A percentile compares a stretch with the other conserved stretches of the same genome.
These are phyloP conservation scores for Talaromyces sp. DNA, from an alignment of 2,329 filamentous ascomycete genomes.

Conservation along the genomic window DNA sequence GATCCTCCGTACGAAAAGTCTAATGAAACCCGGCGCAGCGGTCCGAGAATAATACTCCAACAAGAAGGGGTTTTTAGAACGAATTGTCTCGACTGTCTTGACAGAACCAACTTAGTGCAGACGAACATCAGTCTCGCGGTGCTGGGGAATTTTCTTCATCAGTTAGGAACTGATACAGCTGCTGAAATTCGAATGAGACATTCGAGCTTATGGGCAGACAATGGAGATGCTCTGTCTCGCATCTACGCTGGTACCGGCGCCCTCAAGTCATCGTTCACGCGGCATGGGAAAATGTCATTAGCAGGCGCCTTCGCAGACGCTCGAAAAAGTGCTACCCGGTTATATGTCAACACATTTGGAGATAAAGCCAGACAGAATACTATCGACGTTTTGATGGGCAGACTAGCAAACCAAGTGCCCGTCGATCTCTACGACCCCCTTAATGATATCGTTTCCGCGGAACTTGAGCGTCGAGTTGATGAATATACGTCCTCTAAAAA, in stretches of 20 bases:
- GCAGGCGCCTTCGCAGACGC: slow-evolving; percentile 92
- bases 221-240: slow-evolving; percentile 86
- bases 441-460: slow-evolving; percentile 78
- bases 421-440: slow-evolving; percentile 91
- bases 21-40: slow-evolving; percentile 28
- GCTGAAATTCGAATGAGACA: slow-evolving; percentile 89
- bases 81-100: slow-evolving; percentile 92
- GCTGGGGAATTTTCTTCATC: slow-evolving; percentile 72
- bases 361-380: slow-evolving; percentile 90
- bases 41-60: slow-evolving; percentile 66
- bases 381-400: slow-evolving; percentile 85
- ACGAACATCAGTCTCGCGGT: slow-evolving; percentile 94
- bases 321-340: slow-evolving; percentile 83
- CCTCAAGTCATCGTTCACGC: slow-evolving; percentile 89
- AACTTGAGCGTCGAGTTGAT: slow-evolving; percentile 58
- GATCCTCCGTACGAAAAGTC: slow-evolving; percentile 39
- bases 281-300: slow-evolving; percentile 91
- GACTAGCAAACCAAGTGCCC: slow-evolving; percentile 73
- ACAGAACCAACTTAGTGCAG: slow-evolving; percentile 93
- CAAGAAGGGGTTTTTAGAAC: slow-evolving; percentile 95
- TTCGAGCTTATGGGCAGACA: slow-evolving; percentile 93
- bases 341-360: slow-evolving; percentile 97
- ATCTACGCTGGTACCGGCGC: slow-evolving; percentile 97
- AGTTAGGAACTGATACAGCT: slow-evolving; percentile 62
- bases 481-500: slow-evolving; percentile 71